Percentiles rank a stretch among this genome's conserved stretches.
phyloP scores from a whole-genome alignment of 2,329 filamentous ascomycete genomes.

The Didymella glomerata region DNA sequence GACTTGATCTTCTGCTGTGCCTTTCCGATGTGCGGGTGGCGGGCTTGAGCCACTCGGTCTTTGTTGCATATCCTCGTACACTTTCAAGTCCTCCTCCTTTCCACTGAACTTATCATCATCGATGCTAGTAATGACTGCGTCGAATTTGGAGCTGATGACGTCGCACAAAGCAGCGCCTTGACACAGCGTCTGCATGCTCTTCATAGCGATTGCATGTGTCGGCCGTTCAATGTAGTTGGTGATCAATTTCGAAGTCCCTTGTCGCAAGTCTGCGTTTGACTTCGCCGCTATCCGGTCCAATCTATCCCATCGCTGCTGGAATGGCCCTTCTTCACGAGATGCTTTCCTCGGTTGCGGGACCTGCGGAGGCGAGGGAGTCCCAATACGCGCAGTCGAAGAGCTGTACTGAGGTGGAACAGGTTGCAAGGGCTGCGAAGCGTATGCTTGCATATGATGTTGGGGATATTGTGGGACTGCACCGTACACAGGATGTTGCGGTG shows the following conservation, averaged over 20 bases:
- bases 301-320: constrained; percentile 42
- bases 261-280: constrained; percentile 41
- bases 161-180: constrained; percentile 61
- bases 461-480: constrained; percentile 31
- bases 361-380: constrained; percentile 31
- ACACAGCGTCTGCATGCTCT: constrained; percentile 50
- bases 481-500: constrained; percentile 34
- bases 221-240: constrained; percentile 43
- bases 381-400: constrained; percentile 34
- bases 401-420: constrained; percentile 28
- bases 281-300: constrained; percentile 42
- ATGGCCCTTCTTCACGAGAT: constrained; percentile 31
- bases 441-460: constrained; percentile 24
- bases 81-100: constrained; percentile 61
- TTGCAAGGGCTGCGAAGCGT: constrained; percentile 29
- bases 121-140: constrained; percentile 75
- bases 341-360: constrained; percentile 11
- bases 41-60: constrained; percentile 27
- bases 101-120: constrained; percentile 68
- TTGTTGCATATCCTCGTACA: constrained; percentile 29
- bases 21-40: constrained; percentile 26
- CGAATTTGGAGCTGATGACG: constrained; percentile 68
- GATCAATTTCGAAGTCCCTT: constrained; percentile 40
- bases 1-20: constrained; percentile 25
- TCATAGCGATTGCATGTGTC: constrained; percentile 40